A percentile compares a stretch with the other conserved stretches of the same genome.
These are phyloP conservation scores for slime mould (Dictyostelium discoideum) DNA, from an alignment of 78 protist genomes.

Conservation along the genomic window DNA sequence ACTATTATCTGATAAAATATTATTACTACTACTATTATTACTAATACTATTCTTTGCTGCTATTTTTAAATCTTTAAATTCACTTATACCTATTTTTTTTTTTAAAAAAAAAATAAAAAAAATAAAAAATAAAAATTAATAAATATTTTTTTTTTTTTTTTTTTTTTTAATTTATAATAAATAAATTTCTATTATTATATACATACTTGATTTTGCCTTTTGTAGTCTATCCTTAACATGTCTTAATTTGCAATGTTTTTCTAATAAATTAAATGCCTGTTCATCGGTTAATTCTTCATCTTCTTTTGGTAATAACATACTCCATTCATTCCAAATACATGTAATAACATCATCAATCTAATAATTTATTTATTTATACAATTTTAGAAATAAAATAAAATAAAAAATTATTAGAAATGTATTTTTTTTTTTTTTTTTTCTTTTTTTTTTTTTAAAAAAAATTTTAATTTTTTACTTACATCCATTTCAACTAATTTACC, in stretches of 20 bases:
- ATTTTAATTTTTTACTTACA: conserved; percentile 11
- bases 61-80: conserved; percentile 65
- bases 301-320: conserved; percentile 51
- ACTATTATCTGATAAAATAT: background rate
- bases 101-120: no score
- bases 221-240: conserved; percentile 73
- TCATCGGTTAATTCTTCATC: conserved; percentile 56
- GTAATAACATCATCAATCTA: conserved; percentile 69
- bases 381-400: background rate
- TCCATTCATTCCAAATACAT: conserved; percentile 78
- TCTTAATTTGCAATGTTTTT: conserved; percentile 68
- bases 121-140: background rate
- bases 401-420: background rate
- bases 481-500: conserved; percentile 81
- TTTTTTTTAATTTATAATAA: background rate
- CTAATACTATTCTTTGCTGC: background rate
- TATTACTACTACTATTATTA: background rate
- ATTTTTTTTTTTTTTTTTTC: background rate
- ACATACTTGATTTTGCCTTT: conserved; percentile 45
- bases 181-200: no score
- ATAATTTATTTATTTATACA: no score
- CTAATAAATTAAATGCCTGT: conserved; percentile 56
- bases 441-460: background rate
- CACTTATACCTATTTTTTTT: conserved; percentile 23
- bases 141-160: background rate